Evolutionary conservation across 352 stramenopile genomes (phyloP), one percentile per base, ranked within the genome.

Genomic region (Phytophthora pseudosyringae): DNA sequence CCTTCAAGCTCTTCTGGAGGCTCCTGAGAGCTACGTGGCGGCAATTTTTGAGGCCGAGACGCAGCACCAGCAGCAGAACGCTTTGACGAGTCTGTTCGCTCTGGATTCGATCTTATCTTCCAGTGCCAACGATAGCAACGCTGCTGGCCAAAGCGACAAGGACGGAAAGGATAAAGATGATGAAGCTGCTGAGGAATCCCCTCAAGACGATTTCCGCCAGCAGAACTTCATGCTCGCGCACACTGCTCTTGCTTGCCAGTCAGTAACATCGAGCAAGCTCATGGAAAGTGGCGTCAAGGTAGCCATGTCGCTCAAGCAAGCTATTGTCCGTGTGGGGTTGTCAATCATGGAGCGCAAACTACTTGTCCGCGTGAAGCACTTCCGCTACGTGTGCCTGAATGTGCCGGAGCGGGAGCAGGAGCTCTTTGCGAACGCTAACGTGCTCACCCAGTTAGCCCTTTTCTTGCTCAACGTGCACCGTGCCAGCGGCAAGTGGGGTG

Each of bases 311-410:
- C 78, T 99, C 47, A 98, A 99, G 73, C 86, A 95, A 48, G 93
- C 83, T 11, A 97, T 99, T 59, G 89, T 98, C 26, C 73, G 90
- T 7, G 96, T 98, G 8, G 97, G 94, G 4, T 87, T 98, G 11
- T 97, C 89, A 18, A 96, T 99, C 54, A 91, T 98, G 64, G 96
- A 99, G 52, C 90, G 97, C 10, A 97, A 97, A 59, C 88, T 95
- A 26, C 96, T 99, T 13, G 93, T 96, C 15, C 83, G 94, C 7
- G 90, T 98, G 10, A 98, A 97, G 67, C 95, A 99, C 72, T 99
- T 99, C 65, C 94, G 97, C 12, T 99, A 99, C 72, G 96, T 98
- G 5, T 98, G 97, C 53, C 68, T 99, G 18, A 90, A 95, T 35
- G 86, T 96, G 0, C 75, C 80, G 0, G 86, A 97, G 47, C 73